Base-by-base conservation (phyloP, 2,329 filamentous ascomycete species). In the Nemania serpens region DNA sequence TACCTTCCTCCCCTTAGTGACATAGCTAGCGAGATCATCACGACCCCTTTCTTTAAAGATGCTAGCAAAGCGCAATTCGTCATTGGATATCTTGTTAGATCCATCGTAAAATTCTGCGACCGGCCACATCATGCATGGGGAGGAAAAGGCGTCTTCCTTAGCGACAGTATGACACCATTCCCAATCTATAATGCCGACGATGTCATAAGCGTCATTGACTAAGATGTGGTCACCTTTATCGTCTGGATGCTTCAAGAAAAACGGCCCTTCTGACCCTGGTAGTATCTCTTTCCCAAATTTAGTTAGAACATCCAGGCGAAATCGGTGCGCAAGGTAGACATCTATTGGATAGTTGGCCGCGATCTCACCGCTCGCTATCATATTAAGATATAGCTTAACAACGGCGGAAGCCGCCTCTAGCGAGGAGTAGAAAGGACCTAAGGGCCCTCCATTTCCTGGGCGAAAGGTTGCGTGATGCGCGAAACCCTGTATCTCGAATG, bases 201-300 rank as follows among this genome's bases (percentile, higher is more conserved):
- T 77, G 49, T 77, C 75, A 63, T 68, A 78, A 11, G 73, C 61
- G 25, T 75, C 65, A 57, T 80, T 74, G 9, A 71, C 69, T 0
- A 81, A 70, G n/a, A 80, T 74, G 18, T 81, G 77, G 51, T 81
- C 78, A 0, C 76, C 77, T 64, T 80, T 81, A 55, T 80, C 76
- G 61, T 81, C 76, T n/a, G 73, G 67, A 64, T 81, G 75, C 59
- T 76, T 79, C 5, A 81, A 68, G 61, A 74, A 80, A 66, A 75
- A 78, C 36, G 55, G 58, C 5, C 55, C 61, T 17, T 68, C 67
- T 25, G 46, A 45, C 18, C 68, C 68, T 25, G 46, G 41, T 5
- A 25, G 5, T 9, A 62, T 36, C 1, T 65, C 66, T 41, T 55
- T 60, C 50, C 61, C 59, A 13, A 70, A n/a, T 34, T 59, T 48